These are phyloP conservation scores for Monilinia fructigena DNA, from an alignment of 2,329 filamentous ascomycete species.

Conservation along the genomic window DNA sequence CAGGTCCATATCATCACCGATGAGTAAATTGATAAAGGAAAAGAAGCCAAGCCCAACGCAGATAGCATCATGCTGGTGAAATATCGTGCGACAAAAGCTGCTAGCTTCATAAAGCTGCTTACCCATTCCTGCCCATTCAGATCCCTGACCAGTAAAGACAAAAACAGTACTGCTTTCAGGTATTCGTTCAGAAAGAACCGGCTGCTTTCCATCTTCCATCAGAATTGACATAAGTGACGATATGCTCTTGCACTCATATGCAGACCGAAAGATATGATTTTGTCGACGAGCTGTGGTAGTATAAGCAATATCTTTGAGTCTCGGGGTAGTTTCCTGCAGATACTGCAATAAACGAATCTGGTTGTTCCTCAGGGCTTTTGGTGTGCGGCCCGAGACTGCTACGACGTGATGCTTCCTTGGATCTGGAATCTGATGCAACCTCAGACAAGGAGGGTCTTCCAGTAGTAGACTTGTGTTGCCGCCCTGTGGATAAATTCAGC, in stretches of 20 bases:
- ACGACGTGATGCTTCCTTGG: conserved; percentile 46
- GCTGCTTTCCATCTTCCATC: not conserved
- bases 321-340: conserved; percentile 31
- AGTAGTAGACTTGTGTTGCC: conserved; percentile 29
- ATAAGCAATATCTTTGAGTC: conserved; percentile 28
- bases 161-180: not conserved
- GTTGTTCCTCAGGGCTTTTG: conserved; percentile 32
- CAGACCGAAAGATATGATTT: conserved; percentile 2
- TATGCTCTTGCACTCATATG: not conserved
- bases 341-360: conserved; percentile 28
- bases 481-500: conserved; percentile 13
- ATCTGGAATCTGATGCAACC: conserved; percentile 41
- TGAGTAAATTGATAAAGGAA: conserved; percentile 43
- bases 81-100: not conserved
- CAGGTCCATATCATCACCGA: conserved; percentile 19
- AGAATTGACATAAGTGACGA: not conserved
- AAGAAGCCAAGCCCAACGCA: conserved; percentile 31
- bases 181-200: not conserved
- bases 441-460: conserved; percentile 34
- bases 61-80: conserved; percentile 24
- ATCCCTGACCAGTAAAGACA: conserved; percentile 18
- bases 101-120: conserved; percentile 7
- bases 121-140: conserved; percentile 5
- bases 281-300: conserved; percentile 12
- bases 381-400: conserved; percentile 48